These are phyloP conservation scores for Basipetospora chlamydospora DNA, from an alignment of 2,329 filamentous ascomycete genomes.

Conservation along the genomic window DNA sequence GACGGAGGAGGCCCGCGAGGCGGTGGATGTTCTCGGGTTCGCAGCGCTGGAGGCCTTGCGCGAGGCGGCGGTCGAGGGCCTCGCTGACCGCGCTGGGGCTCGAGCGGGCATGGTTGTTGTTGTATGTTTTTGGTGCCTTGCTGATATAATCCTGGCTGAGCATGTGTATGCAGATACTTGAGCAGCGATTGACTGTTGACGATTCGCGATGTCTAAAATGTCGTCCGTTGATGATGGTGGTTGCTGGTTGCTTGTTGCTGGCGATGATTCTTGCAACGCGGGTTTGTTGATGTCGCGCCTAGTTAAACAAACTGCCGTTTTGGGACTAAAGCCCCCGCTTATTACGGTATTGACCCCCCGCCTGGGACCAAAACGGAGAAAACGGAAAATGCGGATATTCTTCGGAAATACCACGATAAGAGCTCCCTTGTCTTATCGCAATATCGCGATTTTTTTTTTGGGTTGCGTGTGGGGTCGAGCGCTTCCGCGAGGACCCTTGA, in stretches of 20 bases:
- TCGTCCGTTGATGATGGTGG: not conserved
- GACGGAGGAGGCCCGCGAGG: conserved; percentile 31
- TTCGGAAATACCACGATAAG: conserved; percentile 8
- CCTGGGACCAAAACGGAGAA: too few species aligned
- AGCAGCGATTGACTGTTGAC: too few species aligned
- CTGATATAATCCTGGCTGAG: not conserved
- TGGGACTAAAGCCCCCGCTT: conserved; percentile 1
- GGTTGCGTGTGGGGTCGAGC: too few species aligned
- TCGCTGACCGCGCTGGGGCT: conserved; percentile 30
- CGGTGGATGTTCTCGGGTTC: conserved; percentile 27
- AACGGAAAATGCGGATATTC: not conserved
- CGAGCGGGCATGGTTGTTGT: conserved; percentile 31
- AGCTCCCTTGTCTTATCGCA: conserved; percentile 1
- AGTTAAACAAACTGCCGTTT: conserved; percentile 6
- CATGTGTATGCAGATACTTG: not conserved
- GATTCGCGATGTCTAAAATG: not conserved
- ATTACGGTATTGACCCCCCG: conserved; percentile 2
- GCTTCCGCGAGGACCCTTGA: too few species aligned
- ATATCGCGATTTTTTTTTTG: too few species aligned
- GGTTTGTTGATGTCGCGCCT: conserved; percentile 3
- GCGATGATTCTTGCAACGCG: not conserved
- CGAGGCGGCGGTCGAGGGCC: conserved; percentile 26
- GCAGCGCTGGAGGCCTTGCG: conserved; percentile 24
- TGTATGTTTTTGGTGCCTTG: not conserved
- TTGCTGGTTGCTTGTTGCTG: too few species aligned